Conservation (phyloP, 2,329 filamentous ascomycete species). For the Byssoonygena ceratinophila region DNA sequence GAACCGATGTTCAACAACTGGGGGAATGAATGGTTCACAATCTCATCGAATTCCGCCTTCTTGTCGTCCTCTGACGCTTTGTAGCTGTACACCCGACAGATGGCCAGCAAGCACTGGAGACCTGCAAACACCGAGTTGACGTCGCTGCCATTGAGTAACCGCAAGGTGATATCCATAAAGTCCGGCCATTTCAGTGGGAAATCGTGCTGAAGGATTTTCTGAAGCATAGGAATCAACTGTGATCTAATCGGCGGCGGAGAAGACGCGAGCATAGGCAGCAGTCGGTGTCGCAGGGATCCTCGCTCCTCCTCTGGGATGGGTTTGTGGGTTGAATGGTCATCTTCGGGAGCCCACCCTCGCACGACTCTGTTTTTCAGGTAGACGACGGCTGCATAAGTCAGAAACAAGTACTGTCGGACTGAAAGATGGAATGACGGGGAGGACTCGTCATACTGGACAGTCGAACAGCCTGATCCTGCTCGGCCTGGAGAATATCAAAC, state of each 20-base stretch:
- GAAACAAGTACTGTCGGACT: slow-evolving; percentile 5
- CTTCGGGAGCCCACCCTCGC: slow-evolving; percentile 73
- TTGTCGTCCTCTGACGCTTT: slow-evolving; percentile 61
- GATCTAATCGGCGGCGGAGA: slow-evolving; percentile 73
- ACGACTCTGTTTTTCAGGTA: slow-evolving; percentile 97
- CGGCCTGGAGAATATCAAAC: slow-evolving; percentile 77
- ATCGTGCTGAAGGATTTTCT: slow-evolving; percentile 92
- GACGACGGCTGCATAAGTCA: slow-evolving; percentile 59
- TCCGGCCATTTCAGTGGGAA: slow-evolving; percentile 90
- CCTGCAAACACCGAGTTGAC: slow-evolving; percentile 81
- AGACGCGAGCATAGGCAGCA: slow-evolving; percentile 78
- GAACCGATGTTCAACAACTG: slow-evolving; percentile 77
- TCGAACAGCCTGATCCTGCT: slow-evolving; percentile 74
- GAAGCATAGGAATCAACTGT: slow-evolving; percentile 85
- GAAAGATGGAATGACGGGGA: slow-evolving; percentile 13
- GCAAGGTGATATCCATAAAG: slow-evolving; percentile 85
- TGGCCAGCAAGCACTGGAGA: slow-evolving; percentile 82
- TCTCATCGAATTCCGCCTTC: slow-evolving; percentile 81
- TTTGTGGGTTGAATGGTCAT: slow-evolving; percentile 61
- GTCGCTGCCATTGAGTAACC: slow-evolving; percentile 77
- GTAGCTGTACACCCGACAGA: slow-evolving; percentile 92
- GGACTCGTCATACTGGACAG: slow-evolving; percentile 62
- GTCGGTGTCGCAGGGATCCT: slow-evolving; percentile 68
- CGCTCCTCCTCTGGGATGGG: slow-evolving; percentile 85
- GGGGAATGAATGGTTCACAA: slow-evolving; percentile 84